phyloP scores from a whole-genome alignment of 495 filamentous ascomycete genomes.

The Penicillium fimorum region DNA sequence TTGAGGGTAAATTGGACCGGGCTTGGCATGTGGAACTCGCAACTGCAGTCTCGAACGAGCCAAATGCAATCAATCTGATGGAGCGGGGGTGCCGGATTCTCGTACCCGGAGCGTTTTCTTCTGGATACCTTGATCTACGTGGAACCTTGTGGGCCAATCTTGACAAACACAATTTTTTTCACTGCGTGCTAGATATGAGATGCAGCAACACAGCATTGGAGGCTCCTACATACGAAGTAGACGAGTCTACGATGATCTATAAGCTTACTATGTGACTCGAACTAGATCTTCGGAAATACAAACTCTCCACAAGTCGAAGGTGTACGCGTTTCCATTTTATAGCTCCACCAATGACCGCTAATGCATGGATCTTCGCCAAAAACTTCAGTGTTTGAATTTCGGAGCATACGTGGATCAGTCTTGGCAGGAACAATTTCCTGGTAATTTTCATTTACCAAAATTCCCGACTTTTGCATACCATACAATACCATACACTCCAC shows the following conservation, averaged over 20 bases:
- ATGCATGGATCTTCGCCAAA: conserved; percentile 22
- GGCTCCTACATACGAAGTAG: neutral
- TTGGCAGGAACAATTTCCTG: conserved; percentile 9
- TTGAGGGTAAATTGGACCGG: conserved; percentile 16
- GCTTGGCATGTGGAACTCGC: conserved; percentile 21
- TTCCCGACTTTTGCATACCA: neutral
- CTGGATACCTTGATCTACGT: neutral
- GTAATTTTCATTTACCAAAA: neutral
- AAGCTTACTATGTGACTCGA: neutral
- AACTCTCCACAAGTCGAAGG: conserved; percentile 16
- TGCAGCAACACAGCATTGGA: neutral
- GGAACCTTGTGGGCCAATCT: neutral
- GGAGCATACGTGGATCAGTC: conserved; percentile 11
- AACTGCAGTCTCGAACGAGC: conserved; percentile 22
- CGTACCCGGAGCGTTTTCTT: neutral
- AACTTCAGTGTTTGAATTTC: conserved; percentile 1
- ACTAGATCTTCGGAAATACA: conserved; percentile 2
- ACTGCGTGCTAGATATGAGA: neutral
- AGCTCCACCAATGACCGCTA: conserved; percentile 21
- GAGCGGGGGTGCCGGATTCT: conserved; percentile 3
- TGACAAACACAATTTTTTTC: neutral
- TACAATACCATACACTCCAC: conserved; percentile 8
- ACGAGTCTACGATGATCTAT: neutral
- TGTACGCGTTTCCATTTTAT: conserved; percentile 25
- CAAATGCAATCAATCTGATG: conserved; percentile 20